phyloP scores from a whole-genome alignment of 208 protist species.

The Wallacemonas rigidus region DNA sequence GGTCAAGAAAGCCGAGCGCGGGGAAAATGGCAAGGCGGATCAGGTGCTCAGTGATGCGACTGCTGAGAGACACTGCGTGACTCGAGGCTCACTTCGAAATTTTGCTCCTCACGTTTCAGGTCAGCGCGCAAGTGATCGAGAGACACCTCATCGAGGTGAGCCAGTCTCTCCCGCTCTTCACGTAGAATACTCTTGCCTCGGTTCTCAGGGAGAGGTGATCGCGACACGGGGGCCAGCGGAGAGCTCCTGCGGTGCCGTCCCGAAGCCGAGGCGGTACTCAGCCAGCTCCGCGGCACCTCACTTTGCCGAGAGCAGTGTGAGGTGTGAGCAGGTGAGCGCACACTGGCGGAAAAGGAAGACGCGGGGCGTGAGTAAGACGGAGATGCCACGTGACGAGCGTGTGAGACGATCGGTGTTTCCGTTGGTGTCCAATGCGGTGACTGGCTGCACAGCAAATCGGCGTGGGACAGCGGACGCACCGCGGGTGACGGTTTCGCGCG shows the following conservation, averaged over 20 bases:
- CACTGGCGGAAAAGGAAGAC: too few relatives aligned
- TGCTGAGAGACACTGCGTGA: constrained; percentile 15
- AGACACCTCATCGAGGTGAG: constrained; percentile 41
- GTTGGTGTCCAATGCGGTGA: too few relatives aligned
- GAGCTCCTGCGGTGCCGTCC: background rate
- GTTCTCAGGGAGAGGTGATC: constrained; percentile 5
- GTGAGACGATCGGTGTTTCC: too few relatives aligned
- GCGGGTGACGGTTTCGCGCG: too few relatives aligned
- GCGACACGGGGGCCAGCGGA: background rate
- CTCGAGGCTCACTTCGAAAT: constrained; percentile 34
- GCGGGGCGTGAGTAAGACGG: too few relatives aligned
- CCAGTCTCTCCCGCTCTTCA: constrained; percentile 64
- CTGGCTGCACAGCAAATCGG: too few relatives aligned
- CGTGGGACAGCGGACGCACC: too few relatives aligned
- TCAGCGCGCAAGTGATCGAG: constrained; percentile 59
- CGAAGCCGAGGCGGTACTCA: background rate
- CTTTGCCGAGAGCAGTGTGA: background rate
- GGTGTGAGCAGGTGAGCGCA: background rate
- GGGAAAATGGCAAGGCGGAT: constrained; percentile 23
- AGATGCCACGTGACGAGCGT: too few relatives aligned
- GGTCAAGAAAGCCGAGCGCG: too few relatives aligned
- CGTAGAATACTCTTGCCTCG: constrained; percentile 53
- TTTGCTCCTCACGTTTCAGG: constrained; percentile 42
- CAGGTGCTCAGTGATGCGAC: background rate
- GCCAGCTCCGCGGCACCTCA: background rate